phyloP scores from a whole-genome alignment of 169 alveolate genomes.

The Plasmodium gallinaceum region DNA sequence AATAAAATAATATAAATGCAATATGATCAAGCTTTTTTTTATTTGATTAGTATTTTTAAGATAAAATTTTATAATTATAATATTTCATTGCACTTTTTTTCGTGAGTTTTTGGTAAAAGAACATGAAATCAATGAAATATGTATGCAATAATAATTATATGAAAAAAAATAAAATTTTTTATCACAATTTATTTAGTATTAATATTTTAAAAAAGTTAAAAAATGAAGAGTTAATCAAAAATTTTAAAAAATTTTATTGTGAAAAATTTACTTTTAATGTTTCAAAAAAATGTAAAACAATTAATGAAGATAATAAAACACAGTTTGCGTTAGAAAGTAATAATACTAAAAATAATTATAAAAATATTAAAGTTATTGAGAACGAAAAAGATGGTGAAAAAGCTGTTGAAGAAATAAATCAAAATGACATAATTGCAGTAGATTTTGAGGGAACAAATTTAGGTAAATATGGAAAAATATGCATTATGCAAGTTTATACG shows the following conservation, averaged over 20 bases:
- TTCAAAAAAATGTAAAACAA: slow-evolving; percentile 25
- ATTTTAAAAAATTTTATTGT: slow-evolving; percentile 14
- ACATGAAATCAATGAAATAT: neutral
- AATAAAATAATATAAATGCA: too few species aligned
- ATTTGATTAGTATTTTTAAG: too few species aligned
- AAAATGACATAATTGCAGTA: slow-evolving; percentile 75
- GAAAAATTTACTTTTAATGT: slow-evolving; percentile 29
- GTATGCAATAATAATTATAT: neutral
- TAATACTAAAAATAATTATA: slow-evolving; percentile 7
- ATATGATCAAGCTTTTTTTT: too few species aligned
- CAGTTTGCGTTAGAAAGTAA: neutral
- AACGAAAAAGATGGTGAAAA: slow-evolving; percentile 71
- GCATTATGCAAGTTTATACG: slow-evolving; percentile 76
- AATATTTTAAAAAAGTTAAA: slow-evolving; percentile 17
- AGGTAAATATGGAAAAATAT: slow-evolving; percentile 83
- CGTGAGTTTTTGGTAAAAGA: neutral
- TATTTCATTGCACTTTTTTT: neutral
- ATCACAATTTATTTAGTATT: slow-evolving; percentile 8
- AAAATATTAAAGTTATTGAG: slow-evolving; percentile 66
- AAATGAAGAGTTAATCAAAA: slow-evolving; percentile 29
- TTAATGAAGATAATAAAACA: slow-evolving; percentile 2
- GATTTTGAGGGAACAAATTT: slow-evolving; percentile 83
- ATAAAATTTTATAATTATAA: too few species aligned
- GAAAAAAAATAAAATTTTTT: slow-evolving; percentile 17
- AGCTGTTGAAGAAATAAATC: slow-evolving; percentile 72